A percentile compares a stretch with the other conserved stretches of the same genome.
phyloP scores from a whole-genome alignment of 441 rosid genomes.

The Eruca vesicaria region DNA sequence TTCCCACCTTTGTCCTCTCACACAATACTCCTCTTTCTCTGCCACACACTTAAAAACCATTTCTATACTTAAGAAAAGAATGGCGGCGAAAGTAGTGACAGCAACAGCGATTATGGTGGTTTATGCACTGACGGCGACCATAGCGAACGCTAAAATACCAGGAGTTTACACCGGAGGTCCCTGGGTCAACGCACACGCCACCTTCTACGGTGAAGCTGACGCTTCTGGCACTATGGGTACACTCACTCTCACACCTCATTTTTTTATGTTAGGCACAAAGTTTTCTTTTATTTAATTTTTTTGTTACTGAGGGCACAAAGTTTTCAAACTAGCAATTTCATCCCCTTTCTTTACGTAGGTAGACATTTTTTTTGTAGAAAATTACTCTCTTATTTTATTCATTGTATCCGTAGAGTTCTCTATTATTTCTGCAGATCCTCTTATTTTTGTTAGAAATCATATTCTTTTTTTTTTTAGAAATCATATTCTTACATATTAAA shows the following conservation, averaged over 20 bases:
- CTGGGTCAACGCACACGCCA: conserved; percentile 84
- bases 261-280: background rate
- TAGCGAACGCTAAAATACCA: conserved; percentile 58
- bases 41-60: background rate
- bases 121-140: conserved; percentile 18
- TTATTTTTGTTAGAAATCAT: too few relatives aligned
- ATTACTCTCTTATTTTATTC: background rate
- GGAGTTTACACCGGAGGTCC: conserved; percentile 69
- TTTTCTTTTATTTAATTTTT: too few relatives aligned
- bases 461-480: background rate
- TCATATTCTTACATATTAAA: background rate
- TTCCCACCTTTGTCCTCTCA: conserved; percentile 15
- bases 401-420: background rate
- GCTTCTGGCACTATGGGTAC: conserved; percentile 98
- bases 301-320: too few relatives aligned
- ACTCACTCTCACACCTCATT: background rate
- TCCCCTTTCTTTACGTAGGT: background rate
- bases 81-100: conserved; percentile 17
- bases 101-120: conserved; percentile 29
- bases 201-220: conserved; percentile 87
- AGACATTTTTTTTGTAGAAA: background rate
- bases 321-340: background rate
- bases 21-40: conserved; percentile 14
- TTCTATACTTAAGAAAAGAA: background rate
- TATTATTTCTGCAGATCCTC: background rate